A percentile compares a stretch with the other conserved stretches of the same genome.
Evolutionary conservation across 2,329 filamentous ascomycete species (phyloP).

Genomic region (Diaporthe capsici): DNA sequence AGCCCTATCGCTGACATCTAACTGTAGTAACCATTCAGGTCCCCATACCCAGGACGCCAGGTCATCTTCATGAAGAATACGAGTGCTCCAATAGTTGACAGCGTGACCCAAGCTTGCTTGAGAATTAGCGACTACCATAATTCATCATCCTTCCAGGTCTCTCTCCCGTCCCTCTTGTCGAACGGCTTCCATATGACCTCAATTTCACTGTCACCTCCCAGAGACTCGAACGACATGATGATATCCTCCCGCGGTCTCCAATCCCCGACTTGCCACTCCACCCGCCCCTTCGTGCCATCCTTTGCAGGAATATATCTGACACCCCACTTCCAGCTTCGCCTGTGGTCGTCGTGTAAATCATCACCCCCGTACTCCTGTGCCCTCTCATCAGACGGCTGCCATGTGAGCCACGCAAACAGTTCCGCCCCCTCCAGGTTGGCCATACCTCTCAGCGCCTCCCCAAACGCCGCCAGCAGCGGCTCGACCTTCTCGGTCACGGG

Average conservation of each 20-base stretch:
- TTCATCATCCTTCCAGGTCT: background rate
- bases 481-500: conserved; percentile 43
- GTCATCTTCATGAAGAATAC: background rate
- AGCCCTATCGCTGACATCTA: too few species aligned
- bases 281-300: conserved; percentile 36
- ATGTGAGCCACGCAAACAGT: conserved; percentile 45
- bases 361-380: conserved; percentile 23
- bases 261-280: conserved; percentile 47
- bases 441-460: conserved; percentile 44
- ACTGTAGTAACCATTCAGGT: background rate
- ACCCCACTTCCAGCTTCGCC: conserved; percentile 3
- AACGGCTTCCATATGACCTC: conserved; percentile 1
- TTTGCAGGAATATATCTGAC: background rate
- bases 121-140: background rate
- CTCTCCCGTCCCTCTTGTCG: background rate
- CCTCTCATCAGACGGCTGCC: conserved; percentile 44
- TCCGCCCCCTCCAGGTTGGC: conserved; percentile 45
- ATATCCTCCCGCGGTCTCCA: conserved; percentile 45
- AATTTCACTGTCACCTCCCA: background rate
- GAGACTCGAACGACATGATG: conserved; percentile 13
- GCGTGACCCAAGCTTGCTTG: background rate
- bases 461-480: conserved; percentile 46
- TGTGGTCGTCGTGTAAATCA: background rate
- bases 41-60: too few species aligned
- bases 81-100: background rate